Percentiles rank a stretch among this genome's conserved stretches.
These are phyloP conservation scores for Aspergillus thermomutatus DNA, from an alignment of 2,329 filamentous ascomycete species.

Conservation along the genomic window DNA sequence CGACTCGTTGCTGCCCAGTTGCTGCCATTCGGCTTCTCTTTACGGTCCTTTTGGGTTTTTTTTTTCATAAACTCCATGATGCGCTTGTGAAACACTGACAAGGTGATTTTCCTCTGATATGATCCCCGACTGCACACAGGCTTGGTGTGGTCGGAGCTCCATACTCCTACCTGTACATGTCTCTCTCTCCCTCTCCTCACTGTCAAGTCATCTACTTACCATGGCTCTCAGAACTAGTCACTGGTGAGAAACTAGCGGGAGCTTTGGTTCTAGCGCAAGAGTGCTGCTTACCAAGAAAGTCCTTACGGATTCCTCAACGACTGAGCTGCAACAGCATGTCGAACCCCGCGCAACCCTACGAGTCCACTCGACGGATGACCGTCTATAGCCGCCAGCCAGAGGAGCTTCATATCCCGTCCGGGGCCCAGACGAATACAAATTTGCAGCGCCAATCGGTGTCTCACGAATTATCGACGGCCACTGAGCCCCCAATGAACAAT, in stretches of 20 bases:
- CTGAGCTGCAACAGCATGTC: constrained; percentile 34
- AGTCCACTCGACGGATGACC: constrained; percentile 49
- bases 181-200: constrained; percentile 15
- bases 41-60: neutral
- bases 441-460: constrained; percentile 40
- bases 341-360: constrained; percentile 47
- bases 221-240: neutral
- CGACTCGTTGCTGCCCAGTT: neutral
- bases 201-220: neutral
- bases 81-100: constrained; percentile 13
- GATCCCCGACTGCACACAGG: constrained; percentile 43
- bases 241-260: neutral
- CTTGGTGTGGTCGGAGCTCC: constrained; percentile 46
- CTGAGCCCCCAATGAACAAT: constrained; percentile 47
- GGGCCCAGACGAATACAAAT: constrained; percentile 37
- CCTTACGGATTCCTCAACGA: neutral
- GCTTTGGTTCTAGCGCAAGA: neutral
- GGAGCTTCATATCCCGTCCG: constrained; percentile 53
- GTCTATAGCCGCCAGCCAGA: constrained; percentile 50
- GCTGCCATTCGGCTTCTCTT: neutral
- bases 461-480: constrained; percentile 49
- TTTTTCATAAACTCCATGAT: constrained; percentile 15
- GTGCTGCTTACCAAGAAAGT: neutral
- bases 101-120: constrained; percentile 38
- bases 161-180: constrained; percentile 40